These are phyloP conservation scores for Trypanosoma melophagium DNA, from an alignment of 208 protist genomes.

Conservation along the genomic window DNA sequence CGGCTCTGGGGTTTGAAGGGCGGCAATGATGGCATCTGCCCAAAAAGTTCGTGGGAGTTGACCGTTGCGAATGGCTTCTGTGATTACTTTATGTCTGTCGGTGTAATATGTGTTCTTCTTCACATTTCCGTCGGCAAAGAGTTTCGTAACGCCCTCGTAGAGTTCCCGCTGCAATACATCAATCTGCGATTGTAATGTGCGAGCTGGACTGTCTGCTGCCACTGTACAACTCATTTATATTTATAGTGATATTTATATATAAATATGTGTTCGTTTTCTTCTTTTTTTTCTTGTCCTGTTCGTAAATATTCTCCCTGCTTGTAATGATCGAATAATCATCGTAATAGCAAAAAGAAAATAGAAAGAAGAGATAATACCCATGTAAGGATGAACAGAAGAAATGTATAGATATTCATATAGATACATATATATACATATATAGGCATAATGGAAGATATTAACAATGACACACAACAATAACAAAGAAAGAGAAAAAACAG, in stretches of 20 bases:
- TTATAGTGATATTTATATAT: conserved; percentile 4
- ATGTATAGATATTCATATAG: too few species aligned
- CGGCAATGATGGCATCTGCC: conserved; percentile 54
- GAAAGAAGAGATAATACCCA: too few species aligned
- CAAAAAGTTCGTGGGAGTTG: conserved; percentile 62
- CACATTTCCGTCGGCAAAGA: conserved; percentile 36
- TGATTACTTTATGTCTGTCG: conserved; percentile 35
- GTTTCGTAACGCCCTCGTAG: conserved; percentile 41
- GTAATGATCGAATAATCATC: too few species aligned
- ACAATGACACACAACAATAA: too few species aligned
- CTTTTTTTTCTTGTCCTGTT: neutral
- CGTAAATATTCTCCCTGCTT: too few species aligned
- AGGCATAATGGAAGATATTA: too few species aligned
- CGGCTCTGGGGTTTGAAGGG: conserved; percentile 15
- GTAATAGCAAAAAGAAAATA: too few species aligned
- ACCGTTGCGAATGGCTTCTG: conserved; percentile 42
- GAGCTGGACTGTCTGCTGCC: neutral
- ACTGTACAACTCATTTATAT: neutral
- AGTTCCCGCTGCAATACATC: conserved; percentile 61
- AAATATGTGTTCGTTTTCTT: neutral
- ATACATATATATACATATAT: too few species aligned
- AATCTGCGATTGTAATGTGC: conserved; percentile 49
- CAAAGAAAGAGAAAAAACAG: too few species aligned
- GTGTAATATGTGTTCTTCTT: conserved; percentile 50
- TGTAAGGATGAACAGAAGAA: too few species aligned